Evolutionary conservation across 768 basidiomycete genomes (phyloP).

Genomic region (Boletus rubescentipes): DNA sequence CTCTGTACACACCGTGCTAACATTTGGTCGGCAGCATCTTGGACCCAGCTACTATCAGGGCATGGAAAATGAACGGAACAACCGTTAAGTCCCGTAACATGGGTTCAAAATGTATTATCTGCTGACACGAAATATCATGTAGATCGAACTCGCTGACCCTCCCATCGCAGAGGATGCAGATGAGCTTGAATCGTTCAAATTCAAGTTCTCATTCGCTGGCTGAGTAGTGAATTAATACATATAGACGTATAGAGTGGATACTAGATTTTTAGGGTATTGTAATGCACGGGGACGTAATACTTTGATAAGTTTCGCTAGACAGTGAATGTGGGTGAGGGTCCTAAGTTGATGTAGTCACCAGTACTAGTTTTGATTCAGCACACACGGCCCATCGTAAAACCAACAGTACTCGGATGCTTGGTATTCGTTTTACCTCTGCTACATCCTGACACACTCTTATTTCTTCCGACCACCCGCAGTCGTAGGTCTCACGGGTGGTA

Average conservation of each 20-base stretch:
- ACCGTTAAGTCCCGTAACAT: not conserved
- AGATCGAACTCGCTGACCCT: not conserved
- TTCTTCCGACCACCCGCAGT: constrained; percentile 45
- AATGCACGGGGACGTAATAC: too few species aligned
- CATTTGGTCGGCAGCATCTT: not conserved
- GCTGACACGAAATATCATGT: not conserved
- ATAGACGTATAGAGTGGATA: not conserved
- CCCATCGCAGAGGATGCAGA: not conserved
- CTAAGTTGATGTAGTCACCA: too few species aligned
- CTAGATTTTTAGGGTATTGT: too few species aligned
- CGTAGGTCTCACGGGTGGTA: constrained; percentile 93
- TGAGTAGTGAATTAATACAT: not conserved
- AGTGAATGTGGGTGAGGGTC: too few species aligned
- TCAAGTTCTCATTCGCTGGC: constrained; percentile 3
- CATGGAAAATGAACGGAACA: not conserved
- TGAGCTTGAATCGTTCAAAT: constrained; percentile 1
- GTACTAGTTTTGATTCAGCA: too few species aligned
- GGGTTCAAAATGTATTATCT: not conserved
- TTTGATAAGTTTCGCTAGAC: too few species aligned
- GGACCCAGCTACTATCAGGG: not conserved
- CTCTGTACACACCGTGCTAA: not conserved
- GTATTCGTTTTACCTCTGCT: constrained; percentile 5
- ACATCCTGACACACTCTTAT: not conserved
- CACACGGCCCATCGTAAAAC: not conserved
- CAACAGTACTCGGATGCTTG: constrained; percentile 11